A percentile compares a stretch with the other conserved stretches of the same genome.
Conservation (phyloP, 177 flowering plant genomes). For the Tripterygium wilfordii region DNA sequence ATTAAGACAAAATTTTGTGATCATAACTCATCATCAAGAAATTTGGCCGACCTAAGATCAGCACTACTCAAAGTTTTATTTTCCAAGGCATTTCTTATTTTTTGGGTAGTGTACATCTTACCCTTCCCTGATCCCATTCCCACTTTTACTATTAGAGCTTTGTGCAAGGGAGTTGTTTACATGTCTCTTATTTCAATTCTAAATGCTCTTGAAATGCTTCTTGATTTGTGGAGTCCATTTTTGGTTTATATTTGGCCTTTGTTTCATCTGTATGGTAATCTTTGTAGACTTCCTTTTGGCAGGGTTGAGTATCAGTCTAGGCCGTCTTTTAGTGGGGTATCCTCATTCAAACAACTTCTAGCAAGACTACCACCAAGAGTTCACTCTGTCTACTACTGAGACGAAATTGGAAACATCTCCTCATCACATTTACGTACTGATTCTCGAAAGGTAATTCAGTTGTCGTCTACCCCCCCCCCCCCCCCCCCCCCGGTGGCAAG, state of each 20-base stretch:
- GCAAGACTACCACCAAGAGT: constrained; percentile 84
- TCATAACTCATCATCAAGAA: no score
- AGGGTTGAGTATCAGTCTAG: constrained; percentile 93
- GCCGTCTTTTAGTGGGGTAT: constrained; percentile 53
- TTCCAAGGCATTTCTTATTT: no score
- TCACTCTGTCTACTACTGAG: constrained; percentile 94
- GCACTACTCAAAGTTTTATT: no score
- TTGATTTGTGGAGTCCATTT: neutral
- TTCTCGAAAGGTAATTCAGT: constrained; percentile 48
- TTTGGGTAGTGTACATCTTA: no score
- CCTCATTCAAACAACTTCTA: constrained; percentile 79
- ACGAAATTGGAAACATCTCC: constrained; percentile 92
- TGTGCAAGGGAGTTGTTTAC: no score
- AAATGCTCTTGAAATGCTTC: no score
- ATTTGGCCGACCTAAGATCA: no score
- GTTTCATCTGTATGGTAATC: neutral
- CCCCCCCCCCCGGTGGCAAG: no score
- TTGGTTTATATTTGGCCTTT: neutral
- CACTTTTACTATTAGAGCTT: no score
- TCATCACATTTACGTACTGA: constrained; percentile 70
- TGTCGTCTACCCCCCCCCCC: neutral
- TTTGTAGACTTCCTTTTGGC: constrained; percentile 21
- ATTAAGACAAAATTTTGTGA: no score
- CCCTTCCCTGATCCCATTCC: no score
- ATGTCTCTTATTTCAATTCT: no score